These are phyloP conservation scores for Rhodosporidiobolus sp. DNA, from an alignment of 768 basidiomycete genomes.

Conservation along the genomic window DNA sequence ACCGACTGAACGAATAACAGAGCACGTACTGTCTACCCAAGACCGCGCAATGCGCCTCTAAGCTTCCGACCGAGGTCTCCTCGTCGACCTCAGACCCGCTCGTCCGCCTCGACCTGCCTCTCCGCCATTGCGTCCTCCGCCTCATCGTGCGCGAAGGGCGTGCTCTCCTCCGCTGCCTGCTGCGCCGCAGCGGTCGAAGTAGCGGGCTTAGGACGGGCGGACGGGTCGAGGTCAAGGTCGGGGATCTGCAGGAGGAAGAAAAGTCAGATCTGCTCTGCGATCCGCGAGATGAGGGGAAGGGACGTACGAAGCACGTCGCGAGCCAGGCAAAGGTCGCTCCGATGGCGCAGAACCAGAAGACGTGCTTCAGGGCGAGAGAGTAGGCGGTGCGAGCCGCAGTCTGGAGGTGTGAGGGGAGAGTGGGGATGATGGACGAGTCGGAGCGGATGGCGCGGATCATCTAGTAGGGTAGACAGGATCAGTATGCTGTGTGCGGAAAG, in stretches of 20 bases:
- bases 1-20: too few relatives aligned
- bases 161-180: too few relatives aligned
- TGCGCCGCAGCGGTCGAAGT: not conserved
- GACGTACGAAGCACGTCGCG: conserved; percentile 57
- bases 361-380: conserved; percentile 57
- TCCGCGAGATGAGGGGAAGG: not conserved
- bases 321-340: conserved; percentile 56
- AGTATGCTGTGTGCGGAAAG: too few relatives aligned
- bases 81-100: not conserved
- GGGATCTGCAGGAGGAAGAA: not conserved
- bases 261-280: too few relatives aligned
- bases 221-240: not conserved
- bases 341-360: conserved; percentile 66
- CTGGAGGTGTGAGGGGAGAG: conserved; percentile 58
- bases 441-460: conserved; percentile 61
- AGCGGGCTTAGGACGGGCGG: not conserved
- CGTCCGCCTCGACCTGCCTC: not conserved
- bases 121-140: conserved; percentile 5
- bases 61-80: not conserved
- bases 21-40: too few relatives aligned
- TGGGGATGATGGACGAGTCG: conserved; percentile 63
- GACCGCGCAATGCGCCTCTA: not conserved
- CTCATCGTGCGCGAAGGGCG: not conserved
- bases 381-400: conserved; percentile 61
- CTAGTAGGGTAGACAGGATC: conserved; percentile 47